Evolutionary conservation across 2,329 filamentous ascomycete genomes (phyloP).

Genomic region (Pseudogymnoascus sp.): DNA sequence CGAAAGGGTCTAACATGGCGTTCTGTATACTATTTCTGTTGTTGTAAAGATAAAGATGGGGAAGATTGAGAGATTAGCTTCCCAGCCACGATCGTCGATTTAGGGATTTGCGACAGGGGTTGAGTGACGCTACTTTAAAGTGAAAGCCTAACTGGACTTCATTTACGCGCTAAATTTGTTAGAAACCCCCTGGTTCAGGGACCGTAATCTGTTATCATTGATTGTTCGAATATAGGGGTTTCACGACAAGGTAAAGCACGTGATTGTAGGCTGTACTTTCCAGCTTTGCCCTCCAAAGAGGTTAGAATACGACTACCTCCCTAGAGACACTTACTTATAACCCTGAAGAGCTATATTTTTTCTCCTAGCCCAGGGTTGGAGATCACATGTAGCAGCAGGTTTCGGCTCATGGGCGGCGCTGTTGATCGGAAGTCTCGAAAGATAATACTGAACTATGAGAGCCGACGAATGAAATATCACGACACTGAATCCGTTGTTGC

Average conservation of each 20-base stretch:
- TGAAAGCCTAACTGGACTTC: background rate
- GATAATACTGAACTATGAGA: background rate
- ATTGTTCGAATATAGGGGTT: background rate
- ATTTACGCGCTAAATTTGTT: background rate
- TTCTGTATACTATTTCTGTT: conserved; percentile 5
- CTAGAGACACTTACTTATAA: too few relatives aligned
- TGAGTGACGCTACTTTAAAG: background rate
- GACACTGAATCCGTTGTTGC: background rate
- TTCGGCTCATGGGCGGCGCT: background rate
- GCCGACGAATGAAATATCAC: background rate
- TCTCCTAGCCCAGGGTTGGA: too few relatives aligned
- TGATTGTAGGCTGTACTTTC: background rate
- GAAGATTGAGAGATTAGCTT: background rate
- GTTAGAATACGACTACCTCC: background rate
- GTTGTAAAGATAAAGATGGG: background rate
- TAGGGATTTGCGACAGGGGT: conserved; percentile 1
- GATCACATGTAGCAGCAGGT: too few relatives aligned
- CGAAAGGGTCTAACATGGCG: conserved; percentile 65
- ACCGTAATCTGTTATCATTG: background rate
- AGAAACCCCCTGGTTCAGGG: background rate
- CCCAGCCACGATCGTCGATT: background rate
- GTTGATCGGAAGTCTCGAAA: background rate
- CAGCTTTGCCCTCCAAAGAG: background rate
- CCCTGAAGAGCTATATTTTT: too few relatives aligned
- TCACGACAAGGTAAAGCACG: background rate